These are phyloP conservation scores for Galeopsis tetrahit DNA, from an alignment of 257 asterid genomes.

Conservation along the genomic window DNA sequence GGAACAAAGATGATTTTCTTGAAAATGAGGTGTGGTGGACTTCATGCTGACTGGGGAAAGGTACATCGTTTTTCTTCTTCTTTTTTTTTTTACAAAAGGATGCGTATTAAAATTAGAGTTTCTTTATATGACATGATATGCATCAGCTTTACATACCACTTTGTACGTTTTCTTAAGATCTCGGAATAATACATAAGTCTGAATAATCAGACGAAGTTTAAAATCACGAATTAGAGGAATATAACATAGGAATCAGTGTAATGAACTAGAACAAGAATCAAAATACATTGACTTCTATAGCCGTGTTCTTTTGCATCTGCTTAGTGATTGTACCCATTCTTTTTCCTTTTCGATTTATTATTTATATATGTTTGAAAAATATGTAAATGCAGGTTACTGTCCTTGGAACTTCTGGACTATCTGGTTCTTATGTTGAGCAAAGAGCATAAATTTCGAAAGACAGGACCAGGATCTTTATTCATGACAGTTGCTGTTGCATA, in stretches of 20 bases:
- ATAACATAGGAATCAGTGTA: neutral
- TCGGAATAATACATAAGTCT: conserved; percentile 8
- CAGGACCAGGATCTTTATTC: conserved; percentile 20
- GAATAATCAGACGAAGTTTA: conserved; percentile 2
- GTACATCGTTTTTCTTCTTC: conserved; percentile 57
- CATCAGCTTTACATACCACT: neutral
- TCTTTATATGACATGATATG: neutral
- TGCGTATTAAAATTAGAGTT: conserved; percentile 8
- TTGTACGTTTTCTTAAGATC: neutral
- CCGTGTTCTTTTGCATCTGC: conserved; percentile 17
- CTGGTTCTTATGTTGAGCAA: conserved; percentile 96
- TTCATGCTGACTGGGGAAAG: conserved; percentile 94
- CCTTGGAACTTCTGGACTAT: conserved; percentile 95
- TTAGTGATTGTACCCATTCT: conserved; percentile 14
- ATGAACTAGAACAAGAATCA: neutral
- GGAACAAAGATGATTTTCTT: conserved; percentile 90
- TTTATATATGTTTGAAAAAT: neutral
- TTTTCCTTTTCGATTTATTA: neutral
- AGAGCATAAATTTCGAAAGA: conserved; percentile 57
- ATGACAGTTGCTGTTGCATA: conserved; percentile 20
- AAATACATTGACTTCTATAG: conserved; percentile 5
- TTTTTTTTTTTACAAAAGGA: conserved; percentile 5
- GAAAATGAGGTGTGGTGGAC: conserved; percentile 98
- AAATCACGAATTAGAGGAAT: neutral
- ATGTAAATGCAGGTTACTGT: conserved; percentile 70